Conservation (phyloP, 2,329 filamentous ascomycete genomes). For the Aspergillus sp. region DNA sequence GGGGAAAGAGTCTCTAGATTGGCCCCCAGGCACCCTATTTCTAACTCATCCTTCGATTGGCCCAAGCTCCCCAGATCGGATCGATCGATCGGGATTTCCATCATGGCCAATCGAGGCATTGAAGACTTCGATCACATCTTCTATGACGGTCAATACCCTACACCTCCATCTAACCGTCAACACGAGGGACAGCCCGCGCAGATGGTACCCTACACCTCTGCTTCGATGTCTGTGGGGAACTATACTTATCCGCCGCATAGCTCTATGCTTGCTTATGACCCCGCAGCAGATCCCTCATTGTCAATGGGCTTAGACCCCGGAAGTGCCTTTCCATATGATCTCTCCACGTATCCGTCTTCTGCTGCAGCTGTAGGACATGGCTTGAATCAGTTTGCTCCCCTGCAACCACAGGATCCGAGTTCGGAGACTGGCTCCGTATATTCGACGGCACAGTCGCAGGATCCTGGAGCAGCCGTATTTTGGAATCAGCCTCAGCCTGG, state of each 20-base stretch:
- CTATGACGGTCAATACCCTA: conserved; percentile 23
- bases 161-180: conserved; percentile 16
- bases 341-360: conserved; percentile 28
- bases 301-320: conserved; percentile 28
- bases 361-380: conserved; percentile 23
- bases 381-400: conserved; percentile 11
- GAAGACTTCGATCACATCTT: conserved; percentile 23
- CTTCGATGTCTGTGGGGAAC: conserved; percentile 17
- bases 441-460: conserved; percentile 16
- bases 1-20: background rate
- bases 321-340: conserved; percentile 29
- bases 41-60: conserved; percentile 22
- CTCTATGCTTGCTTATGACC: conserved; percentile 34
- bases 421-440: conserved; percentile 17
- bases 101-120: conserved; percentile 21
- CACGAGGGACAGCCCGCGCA: conserved; percentile 18
- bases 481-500: conserved; percentile 17
- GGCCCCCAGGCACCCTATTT: background rate
- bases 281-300: conserved; percentile 21
- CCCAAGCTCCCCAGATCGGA: conserved; percentile 13
- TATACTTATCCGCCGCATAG: conserved; percentile 25
- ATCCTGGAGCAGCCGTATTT: conserved; percentile 10
- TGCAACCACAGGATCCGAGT: conserved; percentile 18
- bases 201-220: conserved; percentile 19
- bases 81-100: conserved; percentile 25